These are phyloP conservation scores for Mychonastes homosphaera DNA, from an alignment of 139 green algal species.

Conservation along the genomic window DNA sequence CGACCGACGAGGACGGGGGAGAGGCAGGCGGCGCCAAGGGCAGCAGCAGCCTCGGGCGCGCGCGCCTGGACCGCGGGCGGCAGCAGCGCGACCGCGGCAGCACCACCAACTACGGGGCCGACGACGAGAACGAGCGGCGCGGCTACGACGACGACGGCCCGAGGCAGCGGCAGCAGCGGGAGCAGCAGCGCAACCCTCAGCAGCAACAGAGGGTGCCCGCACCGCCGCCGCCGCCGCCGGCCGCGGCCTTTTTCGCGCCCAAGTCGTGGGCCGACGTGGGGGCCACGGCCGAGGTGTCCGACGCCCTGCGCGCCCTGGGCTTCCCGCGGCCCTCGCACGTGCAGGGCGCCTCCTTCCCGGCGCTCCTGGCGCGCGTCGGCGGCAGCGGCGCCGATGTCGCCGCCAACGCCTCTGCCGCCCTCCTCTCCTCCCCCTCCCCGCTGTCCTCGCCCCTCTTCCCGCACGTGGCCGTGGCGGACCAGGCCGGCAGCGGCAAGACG, in stretches of 20 bases:
- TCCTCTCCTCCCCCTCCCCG: not conserved
- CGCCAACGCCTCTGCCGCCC: too few species aligned
- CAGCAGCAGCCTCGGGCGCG: not conserved
- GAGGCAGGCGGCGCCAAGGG: not conserved
- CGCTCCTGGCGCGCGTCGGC: too few species aligned
- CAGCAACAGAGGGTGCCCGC: not conserved
- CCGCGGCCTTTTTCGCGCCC: slow-evolving; percentile 40
- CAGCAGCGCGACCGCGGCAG: too few species aligned
- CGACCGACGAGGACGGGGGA: not conserved
- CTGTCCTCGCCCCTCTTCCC: not conserved
- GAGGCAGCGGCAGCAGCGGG: too few species aligned
- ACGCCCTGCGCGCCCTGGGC: slow-evolving; percentile 39
- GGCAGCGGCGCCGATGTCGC: too few species aligned
- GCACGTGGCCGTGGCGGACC: slow-evolving; percentile 61
- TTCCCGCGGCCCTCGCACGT: slow-evolving; percentile 63
- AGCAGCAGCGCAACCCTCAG: not conserved
- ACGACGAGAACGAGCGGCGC: too few species aligned
- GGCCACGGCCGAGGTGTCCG: slow-evolving; percentile 31
- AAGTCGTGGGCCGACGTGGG: slow-evolving; percentile 28
- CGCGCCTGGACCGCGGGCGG: slow-evolving; percentile 4
- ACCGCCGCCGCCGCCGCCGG: slow-evolving; percentile 1
- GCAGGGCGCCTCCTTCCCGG: too few species aligned
- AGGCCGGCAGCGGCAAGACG: slow-evolving; percentile 85
- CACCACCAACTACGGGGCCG: too few species aligned
- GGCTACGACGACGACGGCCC: too few species aligned